Evolutionary conservation across 164 flowering plant species (phyloP), one percentile per base, ranked within the genome.

Genomic region (Stephania cephalantha): DNA sequence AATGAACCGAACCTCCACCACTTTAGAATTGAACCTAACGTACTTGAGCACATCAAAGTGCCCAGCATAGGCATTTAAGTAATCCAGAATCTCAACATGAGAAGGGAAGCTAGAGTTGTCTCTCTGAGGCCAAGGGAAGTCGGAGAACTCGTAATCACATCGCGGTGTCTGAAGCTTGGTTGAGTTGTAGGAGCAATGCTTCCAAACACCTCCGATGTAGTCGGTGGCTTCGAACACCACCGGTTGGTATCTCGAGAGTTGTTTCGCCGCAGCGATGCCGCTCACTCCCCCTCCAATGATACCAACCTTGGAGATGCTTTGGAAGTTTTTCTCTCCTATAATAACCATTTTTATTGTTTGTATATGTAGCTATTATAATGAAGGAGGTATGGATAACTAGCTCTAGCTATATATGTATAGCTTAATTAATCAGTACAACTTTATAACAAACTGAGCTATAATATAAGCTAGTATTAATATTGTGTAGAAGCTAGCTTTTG

Each of bases 161-260:
- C 94, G 91, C 65, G 86, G 88, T 31, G 95, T 90, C 72, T 95
- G 99, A 44, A 95, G 93, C 75, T 83, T 90, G 1, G 99, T 95
- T 1, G 95, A 86, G 4, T 44, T 69, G 65, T 82, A 92, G 1
- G 99, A 85, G 72, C 97, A 90, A 74, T 91, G 92, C 74, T 71
- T 88, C 97, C 99, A 93, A 8, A 93, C 97, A 6, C 99, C 99
- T 45, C 99, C 98, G 4, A 93, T 82, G 2, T 91, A 88, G 73
- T 81, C 88, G 0, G 88, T 80, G 50, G 97, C 95, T 83, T 95
- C 99, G 46, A 95, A 93, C 10, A 93, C 92, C 15, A 93, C 76
- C 0, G 99, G 98, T 20, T 85, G 71, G 79, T 86, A 68, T 68
- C 67, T 74, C 42, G 84, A 53, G 2, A 93, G 91, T 81, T 95